Evolutionary conservation across 2,329 filamentous ascomycete species (phyloP), one percentile per base, ranked within the genome.

Genomic region (Trichoderma oligosporum): DNA sequence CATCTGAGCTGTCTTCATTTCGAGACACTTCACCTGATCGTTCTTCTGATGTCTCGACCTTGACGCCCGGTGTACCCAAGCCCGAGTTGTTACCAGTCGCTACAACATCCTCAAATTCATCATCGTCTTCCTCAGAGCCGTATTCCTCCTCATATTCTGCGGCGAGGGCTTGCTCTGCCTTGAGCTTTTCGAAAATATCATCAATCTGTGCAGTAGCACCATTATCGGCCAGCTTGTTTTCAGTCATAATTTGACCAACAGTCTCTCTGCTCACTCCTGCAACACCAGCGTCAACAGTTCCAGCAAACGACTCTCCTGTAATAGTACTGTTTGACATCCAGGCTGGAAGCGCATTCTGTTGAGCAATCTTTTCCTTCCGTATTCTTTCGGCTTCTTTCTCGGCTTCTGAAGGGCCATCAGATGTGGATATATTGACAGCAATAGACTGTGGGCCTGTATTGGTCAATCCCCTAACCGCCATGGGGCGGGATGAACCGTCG

Each of bases 281-380:
- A 14, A 51, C 48, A 9, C 59, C 61, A 24, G 63, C 70, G 11
- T 59, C 63, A 16, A 59, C 33, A 1, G 33, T 33, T 4, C 65
- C 74, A 38, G 75, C 71, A 68, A 82, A 87, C n/a, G 82, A 80
- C 58, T 84, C 79, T 49, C 83, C 83, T 4, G 79, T 84, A 46
- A 89, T 81, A 2, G 86, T 89, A 61, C 85, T 88, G 57, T 86
- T 82, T 1, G 84, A 82, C 73, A 89, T 88, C 85, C 87, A 90
- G 7, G 79, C 74, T 2, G 87, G 87, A 60, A 91, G 72, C 7
- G 83, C 84, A 66, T 91, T 91, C 66, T 89, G 84, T 63, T 78
- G 76, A 1, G 84, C 82, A 61, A 85, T 77, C 69, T 83, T 82
- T 66, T 86, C 85, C 67, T 85, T 86, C 44, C 80, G 78, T n/a